Conservation (phyloP, 441 rosid species). For the Erodium chrysanthum region DNA sequence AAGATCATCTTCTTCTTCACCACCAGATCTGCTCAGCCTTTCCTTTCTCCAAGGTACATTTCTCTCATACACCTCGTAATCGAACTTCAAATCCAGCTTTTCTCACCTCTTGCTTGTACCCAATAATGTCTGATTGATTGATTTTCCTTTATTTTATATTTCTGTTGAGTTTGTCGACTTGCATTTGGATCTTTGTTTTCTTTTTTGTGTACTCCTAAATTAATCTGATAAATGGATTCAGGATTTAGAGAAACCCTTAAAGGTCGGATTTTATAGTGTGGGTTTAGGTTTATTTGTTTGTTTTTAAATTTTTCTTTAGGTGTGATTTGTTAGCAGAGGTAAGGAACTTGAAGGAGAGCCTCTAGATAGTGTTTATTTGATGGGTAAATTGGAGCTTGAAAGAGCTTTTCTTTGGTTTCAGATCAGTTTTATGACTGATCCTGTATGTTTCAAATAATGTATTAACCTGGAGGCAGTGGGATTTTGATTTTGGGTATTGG, state of each 20-base stretch:
- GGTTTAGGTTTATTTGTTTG: background rate
- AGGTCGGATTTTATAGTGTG: background rate
- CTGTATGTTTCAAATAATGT: background rate
- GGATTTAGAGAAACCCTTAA: background rate
- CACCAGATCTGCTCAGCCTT: conserved; percentile 4
- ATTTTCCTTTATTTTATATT: too few species aligned
- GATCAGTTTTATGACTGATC: background rate
- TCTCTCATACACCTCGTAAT: background rate
- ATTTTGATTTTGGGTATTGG: background rate
- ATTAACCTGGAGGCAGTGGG: too few species aligned
- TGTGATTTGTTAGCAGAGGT: background rate
- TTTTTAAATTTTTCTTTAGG: too few species aligned
- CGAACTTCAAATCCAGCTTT: background rate
- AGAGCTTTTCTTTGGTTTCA: background rate
- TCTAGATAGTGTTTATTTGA: background rate
- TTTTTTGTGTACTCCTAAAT: background rate
- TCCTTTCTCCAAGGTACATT: conserved; percentile 16
- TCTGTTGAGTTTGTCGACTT: background rate
- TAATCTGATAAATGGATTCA: background rate
- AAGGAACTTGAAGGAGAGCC: background rate
- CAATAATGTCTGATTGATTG: background rate
- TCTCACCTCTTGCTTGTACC: background rate
- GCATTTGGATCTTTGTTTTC: conserved; percentile 2
- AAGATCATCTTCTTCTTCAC: background rate
- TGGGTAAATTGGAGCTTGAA: background rate